Percentiles rank a stretch among this genome's conserved stretches.
Conservation (phyloP, 257 asterid genomes). For the Petunia secreta region DNA sequence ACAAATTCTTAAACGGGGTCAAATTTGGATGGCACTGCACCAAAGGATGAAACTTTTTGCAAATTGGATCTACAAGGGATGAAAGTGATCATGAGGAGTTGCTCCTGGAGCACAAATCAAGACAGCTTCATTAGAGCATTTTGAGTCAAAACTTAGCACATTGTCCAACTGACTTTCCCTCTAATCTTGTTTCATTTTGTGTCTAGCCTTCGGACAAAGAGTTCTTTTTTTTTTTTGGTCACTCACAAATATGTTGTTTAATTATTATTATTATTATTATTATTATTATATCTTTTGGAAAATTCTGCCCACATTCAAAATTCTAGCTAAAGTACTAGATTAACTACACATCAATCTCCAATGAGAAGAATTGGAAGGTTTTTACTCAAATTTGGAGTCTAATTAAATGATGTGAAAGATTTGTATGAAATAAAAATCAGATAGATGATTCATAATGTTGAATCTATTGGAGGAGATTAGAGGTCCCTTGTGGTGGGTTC, state of each 20-base stretch:
- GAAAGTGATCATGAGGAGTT: not conserved
- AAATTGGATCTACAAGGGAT: no score
- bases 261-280: no score
- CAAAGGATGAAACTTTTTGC: no score
- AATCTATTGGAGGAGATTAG: no score
- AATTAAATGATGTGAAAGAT: not conserved
- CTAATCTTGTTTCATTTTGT: not conserved
- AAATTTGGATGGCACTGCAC: no score
- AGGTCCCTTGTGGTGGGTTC: no score
- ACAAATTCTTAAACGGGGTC: no score
- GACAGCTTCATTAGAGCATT: not conserved
- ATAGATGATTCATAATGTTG: not conserved
- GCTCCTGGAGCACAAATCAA: not conserved
- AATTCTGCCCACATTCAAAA: no score
- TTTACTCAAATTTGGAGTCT: not conserved
- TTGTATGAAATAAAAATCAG: not conserved
- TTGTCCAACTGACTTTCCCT: not conserved
- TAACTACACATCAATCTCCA: not conserved
- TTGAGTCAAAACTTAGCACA: not conserved
- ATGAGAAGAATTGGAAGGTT: not conserved
- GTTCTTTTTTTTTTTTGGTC: no score
- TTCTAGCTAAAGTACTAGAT: no score
- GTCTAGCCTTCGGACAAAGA: not conserved
- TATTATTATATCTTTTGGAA: no score
- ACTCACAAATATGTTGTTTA: no score